These are phyloP conservation scores for Punica granatum DNA, from an alignment of 345 rosid species.

Conservation along the genomic window DNA sequence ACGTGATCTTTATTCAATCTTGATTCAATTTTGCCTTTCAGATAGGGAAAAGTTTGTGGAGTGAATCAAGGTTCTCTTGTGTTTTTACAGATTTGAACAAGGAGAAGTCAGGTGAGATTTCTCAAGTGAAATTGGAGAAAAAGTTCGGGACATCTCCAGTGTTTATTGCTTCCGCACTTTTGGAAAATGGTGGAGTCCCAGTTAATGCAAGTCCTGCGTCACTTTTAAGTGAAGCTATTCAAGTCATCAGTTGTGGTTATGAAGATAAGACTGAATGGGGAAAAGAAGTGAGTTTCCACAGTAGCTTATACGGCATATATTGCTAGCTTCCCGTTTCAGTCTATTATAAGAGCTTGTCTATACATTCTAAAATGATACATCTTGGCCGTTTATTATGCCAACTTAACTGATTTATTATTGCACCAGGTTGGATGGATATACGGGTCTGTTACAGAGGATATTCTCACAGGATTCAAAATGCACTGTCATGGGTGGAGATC, in stretches of 20 bases:
- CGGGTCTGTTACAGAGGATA: constrained; percentile 94
- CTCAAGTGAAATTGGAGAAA: constrained; percentile 72
- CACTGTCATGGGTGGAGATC: constrained; percentile 99
- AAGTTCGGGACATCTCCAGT: constrained; percentile 95
- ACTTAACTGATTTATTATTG: constrained; percentile 2
- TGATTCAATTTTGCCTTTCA: background rate
- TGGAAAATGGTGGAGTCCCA: constrained; percentile 81
- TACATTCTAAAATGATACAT: background rate
- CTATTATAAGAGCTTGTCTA: background rate
- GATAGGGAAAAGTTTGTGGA: background rate
- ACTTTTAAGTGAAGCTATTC: constrained; percentile 84
- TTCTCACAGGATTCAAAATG: constrained; percentile 94
- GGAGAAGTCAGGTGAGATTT: constrained; percentile 44
- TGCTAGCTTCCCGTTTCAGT: background rate
- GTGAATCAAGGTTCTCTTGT: constrained; percentile 7
- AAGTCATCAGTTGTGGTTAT: constrained; percentile 95
- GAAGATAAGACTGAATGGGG: constrained; percentile 99
- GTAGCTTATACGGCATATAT: background rate
- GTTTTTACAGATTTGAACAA: constrained; percentile 32
- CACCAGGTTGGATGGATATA: constrained; percentile 92
- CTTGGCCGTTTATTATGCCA: background rate
- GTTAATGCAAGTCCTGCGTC: constrained; percentile 62
- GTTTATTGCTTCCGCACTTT: constrained; percentile 61
- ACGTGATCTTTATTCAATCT: background rate
- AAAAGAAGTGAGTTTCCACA: constrained; percentile 61